These are phyloP conservation scores for Aspergillus asperescens DNA, from an alignment of 495 filamentous ascomycete species.

Conservation along the genomic window DNA sequence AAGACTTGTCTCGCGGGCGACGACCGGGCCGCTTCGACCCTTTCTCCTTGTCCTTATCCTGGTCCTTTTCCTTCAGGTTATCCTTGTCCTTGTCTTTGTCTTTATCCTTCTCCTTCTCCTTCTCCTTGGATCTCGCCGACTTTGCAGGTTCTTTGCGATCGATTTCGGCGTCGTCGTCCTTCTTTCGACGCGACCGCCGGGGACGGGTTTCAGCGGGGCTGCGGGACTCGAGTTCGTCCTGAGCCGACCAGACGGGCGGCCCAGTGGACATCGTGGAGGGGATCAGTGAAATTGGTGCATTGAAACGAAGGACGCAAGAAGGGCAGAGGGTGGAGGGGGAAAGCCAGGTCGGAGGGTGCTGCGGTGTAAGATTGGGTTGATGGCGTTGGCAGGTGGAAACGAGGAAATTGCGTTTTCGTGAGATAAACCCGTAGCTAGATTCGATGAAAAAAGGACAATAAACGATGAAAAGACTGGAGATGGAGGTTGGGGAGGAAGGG, in stretches of 20 bases:
- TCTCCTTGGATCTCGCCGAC: slow-evolving; percentile 20
- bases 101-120: slow-evolving; percentile 24
- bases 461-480: slow-evolving; percentile 4
- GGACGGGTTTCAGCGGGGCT: slow-evolving; percentile 18
- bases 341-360: not conserved
- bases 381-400: not conserved
- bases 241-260: slow-evolving; percentile 20
- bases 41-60: slow-evolving; percentile 16
- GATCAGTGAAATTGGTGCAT: slow-evolving; percentile 15
- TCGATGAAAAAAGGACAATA: slow-evolving; percentile 10
- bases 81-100: slow-evolving; percentile 28
- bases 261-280: slow-evolving; percentile 31
- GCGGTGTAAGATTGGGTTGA: not conserved
- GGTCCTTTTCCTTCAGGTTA: slow-evolving; percentile 23
- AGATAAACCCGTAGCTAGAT: not conserved
- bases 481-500: slow-evolving; percentile 9
- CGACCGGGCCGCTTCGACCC: slow-evolving; percentile 36
- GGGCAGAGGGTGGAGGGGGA: slow-evolving; percentile 9
- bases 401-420: not conserved
- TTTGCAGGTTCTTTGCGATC: slow-evolving; percentile 20
- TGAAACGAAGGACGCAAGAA: slow-evolving; percentile 13
- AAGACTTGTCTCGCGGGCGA: slow-evolving; percentile 39
- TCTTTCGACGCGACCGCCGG: slow-evolving; percentile 46
- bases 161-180: slow-evolving; percentile 32
- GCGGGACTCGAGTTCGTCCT: slow-evolving; percentile 21